A percentile compares a stretch with the other conserved stretches of the same genome.
These are phyloP conservation scores for Sporisorium graminicola DNA, from an alignment of 1,284 basidiomycete species.

Conservation along the genomic window DNA sequence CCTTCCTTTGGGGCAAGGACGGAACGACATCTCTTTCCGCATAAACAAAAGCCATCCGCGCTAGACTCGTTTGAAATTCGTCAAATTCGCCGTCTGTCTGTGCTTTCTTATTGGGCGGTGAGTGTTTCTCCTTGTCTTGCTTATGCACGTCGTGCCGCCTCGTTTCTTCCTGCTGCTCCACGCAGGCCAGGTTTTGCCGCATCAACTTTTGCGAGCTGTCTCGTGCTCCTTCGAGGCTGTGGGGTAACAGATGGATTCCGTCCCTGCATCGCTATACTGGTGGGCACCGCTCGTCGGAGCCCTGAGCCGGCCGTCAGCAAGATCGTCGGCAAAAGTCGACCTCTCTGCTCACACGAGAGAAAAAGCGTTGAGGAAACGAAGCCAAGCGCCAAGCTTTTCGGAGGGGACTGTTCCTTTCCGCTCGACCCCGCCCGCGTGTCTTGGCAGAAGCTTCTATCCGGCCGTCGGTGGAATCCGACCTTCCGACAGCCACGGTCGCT, in stretches of 20 bases:
- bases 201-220: not conserved
- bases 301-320: not conserved
- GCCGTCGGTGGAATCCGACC: constrained; percentile 12
- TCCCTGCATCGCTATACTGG: no score
- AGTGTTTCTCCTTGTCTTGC: not conserved
- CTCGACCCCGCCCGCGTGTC: constrained; percentile 9
- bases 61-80: not conserved
- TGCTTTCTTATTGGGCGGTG: constrained; percentile 5
- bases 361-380: not conserved
- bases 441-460: constrained; percentile 21
- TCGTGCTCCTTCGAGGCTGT: not conserved
- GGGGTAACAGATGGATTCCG: no score
- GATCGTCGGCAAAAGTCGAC: no score
- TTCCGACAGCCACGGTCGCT: not conserved
- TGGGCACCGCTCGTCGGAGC: no score
- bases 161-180: not conserved
- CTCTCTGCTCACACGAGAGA: no score
- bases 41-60: no score
- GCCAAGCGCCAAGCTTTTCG: constrained; percentile 29
- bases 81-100: constrained; percentile 20
- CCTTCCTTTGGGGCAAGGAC: not conserved
- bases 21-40: not conserved
- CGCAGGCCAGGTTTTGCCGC: not conserved
- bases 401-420: constrained; percentile 29
- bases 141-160: not conserved